Conservation (phyloP, 2,329 filamentous ascomycete species). For the Epichloe sibirici region DNA sequence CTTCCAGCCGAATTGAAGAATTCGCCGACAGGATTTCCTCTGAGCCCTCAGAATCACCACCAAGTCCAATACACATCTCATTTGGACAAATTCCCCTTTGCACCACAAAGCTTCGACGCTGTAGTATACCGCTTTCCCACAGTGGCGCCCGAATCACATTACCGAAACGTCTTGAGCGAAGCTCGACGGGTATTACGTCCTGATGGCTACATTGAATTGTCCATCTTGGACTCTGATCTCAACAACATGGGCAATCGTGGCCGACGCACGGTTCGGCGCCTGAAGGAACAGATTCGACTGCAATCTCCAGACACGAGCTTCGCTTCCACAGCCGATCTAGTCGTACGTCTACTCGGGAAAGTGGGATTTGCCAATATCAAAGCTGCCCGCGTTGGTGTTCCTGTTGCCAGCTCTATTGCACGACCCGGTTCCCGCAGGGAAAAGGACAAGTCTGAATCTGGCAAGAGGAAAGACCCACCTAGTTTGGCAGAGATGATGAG, state of each 20-base stretch:
- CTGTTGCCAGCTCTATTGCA: slow-evolving; percentile 46
- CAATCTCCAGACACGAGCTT: slow-evolving; percentile 49
- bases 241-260: slow-evolving; percentile 69
- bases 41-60: slow-evolving; percentile 57
- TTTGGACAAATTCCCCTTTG: slow-evolving; percentile 59
- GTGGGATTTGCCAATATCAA: slow-evolving; percentile 62
- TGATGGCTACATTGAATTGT: slow-evolving; percentile 67
- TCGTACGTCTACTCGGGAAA: slow-evolving; percentile 55
- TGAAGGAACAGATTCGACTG: slow-evolving; percentile 59
- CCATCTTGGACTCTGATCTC: slow-evolving; percentile 66
- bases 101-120: slow-evolving; percentile 60
- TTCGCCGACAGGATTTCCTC: slow-evolving; percentile 34
- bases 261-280: slow-evolving; percentile 52
- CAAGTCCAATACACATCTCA: slow-evolving; percentile 58
- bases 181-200: slow-evolving; percentile 67
- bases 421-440: slow-evolving; percentile 12
- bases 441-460: slow-evolving; percentile 8
- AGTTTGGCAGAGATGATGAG: slow-evolving; percentile 61
- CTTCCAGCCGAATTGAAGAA: slow-evolving; percentile 31
- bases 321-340: slow-evolving; percentile 43
- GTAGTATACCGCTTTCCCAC: slow-evolving; percentile 68
- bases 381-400: slow-evolving; percentile 65
- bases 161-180: slow-evolving; percentile 60
- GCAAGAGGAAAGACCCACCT: slow-evolving; percentile 31
- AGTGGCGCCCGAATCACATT: slow-evolving; percentile 54